Conservation (phyloP, 176 grass and related monocot genomes). For the Panicum miliaceum region DNA sequence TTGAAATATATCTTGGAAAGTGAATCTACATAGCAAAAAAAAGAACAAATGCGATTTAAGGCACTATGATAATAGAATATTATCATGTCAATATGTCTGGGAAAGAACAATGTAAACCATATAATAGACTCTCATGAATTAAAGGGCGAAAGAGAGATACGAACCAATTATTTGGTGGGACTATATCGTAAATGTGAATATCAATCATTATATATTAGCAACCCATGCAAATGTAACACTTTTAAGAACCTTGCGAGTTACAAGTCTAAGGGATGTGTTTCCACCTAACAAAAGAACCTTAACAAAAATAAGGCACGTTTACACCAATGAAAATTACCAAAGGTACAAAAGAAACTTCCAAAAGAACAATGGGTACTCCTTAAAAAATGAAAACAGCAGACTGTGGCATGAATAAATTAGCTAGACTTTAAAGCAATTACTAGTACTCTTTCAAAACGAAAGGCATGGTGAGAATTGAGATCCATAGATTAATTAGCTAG, state of each 20-base stretch:
- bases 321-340: too few relatives aligned
- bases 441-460: neutral
- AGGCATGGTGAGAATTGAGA: neutral
- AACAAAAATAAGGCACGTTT: neutral
- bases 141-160: neutral
- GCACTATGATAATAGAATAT: neutral
- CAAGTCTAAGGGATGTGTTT: neutral
- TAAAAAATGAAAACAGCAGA: neutral
- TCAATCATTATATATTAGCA: neutral
- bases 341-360: neutral
- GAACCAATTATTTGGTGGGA: neutral
- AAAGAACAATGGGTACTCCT: neutral
- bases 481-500: neutral
- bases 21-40: neutral
- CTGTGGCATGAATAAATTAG: neutral
- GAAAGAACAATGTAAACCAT: neutral
- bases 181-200: neutral
- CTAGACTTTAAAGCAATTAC: neutral
- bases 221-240: too few relatives aligned
- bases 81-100: neutral
- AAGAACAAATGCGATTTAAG: neutral
- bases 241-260: neutral
- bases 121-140: neutral
- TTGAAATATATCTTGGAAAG: neutral
- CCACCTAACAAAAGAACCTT: neutral